A percentile compares a stretch with the other conserved stretches of the same genome.
These are phyloP conservation scores for Phytophthora ohioensis DNA, from an alignment of 352 stramenopile species.

Conservation along the genomic window DNA sequence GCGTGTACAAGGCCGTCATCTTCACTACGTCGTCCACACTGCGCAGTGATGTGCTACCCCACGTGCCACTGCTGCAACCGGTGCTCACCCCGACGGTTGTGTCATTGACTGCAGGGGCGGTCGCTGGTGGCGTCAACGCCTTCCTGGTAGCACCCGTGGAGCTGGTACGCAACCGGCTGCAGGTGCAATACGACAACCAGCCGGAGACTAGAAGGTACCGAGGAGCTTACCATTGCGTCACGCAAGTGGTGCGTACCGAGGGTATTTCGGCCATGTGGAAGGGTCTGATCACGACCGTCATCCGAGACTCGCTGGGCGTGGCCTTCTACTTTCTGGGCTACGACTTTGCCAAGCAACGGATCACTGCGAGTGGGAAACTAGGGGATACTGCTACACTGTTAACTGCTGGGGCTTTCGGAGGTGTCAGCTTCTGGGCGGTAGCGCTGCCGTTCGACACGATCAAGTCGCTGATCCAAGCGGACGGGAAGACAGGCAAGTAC, in stretches of 20 bases:
- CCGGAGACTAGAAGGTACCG: conserved; percentile 55
- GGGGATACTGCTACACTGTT: conserved; percentile 68
- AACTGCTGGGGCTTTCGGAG: conserved; percentile 72
- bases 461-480: conserved; percentile 87
- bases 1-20: conserved; percentile 91
- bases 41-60: conserved; percentile 62
- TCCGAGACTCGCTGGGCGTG: conserved; percentile 86
- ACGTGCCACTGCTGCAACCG: conserved; percentile 42
- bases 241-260: conserved; percentile 66
- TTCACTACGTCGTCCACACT: conserved; percentile 78
- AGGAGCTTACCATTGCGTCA: conserved; percentile 64
- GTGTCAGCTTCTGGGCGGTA: conserved; percentile 87
- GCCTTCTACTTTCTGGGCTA: conserved; percentile 90
- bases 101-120: conserved; percentile 52
- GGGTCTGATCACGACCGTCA: conserved; percentile 75
- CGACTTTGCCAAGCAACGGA: conserved; percentile 66
- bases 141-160: conserved; percentile 80
- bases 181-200: conserved; percentile 80
- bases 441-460: conserved; percentile 87
- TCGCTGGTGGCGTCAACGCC: conserved; percentile 78
- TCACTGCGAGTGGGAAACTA: conserved; percentile 34
- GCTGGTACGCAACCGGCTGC: conserved; percentile 83
- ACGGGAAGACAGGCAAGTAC: conserved; percentile 51
- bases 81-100: conserved; percentile 55
- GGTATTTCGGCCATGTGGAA: conserved; percentile 77